phyloP scores from a whole-genome alignment of 306 rosid genomes.

The Fagus crenata region DNA sequence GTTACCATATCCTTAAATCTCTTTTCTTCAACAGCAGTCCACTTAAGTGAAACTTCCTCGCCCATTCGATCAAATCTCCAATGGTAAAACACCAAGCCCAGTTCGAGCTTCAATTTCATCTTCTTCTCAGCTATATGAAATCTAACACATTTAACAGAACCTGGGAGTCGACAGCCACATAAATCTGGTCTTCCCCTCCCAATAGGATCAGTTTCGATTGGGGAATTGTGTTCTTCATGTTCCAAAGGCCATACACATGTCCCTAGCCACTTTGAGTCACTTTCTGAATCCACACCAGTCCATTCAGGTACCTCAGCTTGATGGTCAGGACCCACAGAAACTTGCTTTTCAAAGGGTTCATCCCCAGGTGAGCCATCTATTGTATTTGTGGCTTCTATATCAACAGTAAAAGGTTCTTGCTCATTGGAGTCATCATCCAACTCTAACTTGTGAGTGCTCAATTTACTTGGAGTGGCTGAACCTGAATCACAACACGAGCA shows the following conservation, averaged over 20 bases:
- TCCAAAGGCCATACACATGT: constrained; percentile 58
- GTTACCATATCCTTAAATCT: constrained; percentile 60
- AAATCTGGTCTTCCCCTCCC: constrained; percentile 54
- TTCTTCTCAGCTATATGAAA: constrained; percentile 81
- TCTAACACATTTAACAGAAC: constrained; percentile 76
- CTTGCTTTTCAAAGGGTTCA: constrained; percentile 33
- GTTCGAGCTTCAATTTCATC: constrained; percentile 69
- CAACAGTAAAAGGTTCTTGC: constrained; percentile 26
- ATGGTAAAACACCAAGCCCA: constrained; percentile 59
- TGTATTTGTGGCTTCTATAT: constrained; percentile 12
- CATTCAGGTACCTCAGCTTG: constrained; percentile 79
- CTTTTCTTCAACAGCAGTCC: constrained; percentile 72
- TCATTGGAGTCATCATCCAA: constrained; percentile 33
- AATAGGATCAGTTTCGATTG: constrained; percentile 22
- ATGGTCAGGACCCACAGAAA: constrained; percentile 48
- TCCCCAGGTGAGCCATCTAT: constrained; percentile 24
- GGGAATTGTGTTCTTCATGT: constrained; percentile 13
- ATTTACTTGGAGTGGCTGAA: constrained; percentile 32
- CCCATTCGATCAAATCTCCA: constrained; percentile 83
- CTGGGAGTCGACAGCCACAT: constrained; percentile 56
- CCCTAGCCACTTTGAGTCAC: constrained; percentile 79
- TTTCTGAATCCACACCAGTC: constrained; percentile 62
- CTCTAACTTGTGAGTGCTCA: constrained; percentile 27
- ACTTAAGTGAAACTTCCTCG: constrained; percentile 80
- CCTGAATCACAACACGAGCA: constrained; percentile 56